Evolutionary conservation across 345 rosid species (phyloP).

Genomic region (Nasturtium officinale): DNA sequence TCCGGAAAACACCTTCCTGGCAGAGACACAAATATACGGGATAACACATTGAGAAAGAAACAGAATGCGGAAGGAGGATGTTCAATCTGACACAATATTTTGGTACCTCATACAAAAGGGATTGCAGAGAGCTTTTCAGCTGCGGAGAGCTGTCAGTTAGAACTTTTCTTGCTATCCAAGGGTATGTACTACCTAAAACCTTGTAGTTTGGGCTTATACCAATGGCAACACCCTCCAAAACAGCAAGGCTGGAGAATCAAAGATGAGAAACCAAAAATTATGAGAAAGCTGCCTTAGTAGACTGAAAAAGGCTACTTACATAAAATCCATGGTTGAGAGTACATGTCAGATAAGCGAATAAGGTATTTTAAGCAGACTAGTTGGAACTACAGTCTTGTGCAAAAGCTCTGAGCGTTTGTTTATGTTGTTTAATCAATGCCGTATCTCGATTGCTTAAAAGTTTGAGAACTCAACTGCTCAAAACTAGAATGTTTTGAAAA

Average conservation of each 20-base stretch:
- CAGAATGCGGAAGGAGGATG: constrained; percentile 2
- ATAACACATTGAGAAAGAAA: constrained; percentile 27
- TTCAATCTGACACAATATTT: constrained; percentile 10
- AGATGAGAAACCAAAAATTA: constrained; percentile 33
- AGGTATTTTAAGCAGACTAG: constrained; percentile 18
- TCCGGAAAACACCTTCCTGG: constrained; percentile 87
- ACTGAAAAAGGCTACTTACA: constrained; percentile 8
- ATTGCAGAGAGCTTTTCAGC: constrained; percentile 69
- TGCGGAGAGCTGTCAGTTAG: constrained; percentile 86
- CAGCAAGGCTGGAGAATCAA: constrained; percentile 70
- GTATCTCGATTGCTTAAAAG: not conserved
- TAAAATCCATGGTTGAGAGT: constrained; percentile 9
- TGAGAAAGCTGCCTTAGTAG: constrained; percentile 16
- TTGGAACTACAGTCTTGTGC: constrained; percentile 28
- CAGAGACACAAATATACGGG: constrained; percentile 21
- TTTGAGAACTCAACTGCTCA: constrained; percentile 12
- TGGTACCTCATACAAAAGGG: constrained; percentile 81
- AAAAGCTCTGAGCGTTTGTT: not conserved
- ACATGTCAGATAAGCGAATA: not conserved
- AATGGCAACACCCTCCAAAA: constrained; percentile 92
- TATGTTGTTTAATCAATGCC: not conserved
- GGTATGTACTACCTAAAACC: constrained; percentile 93
- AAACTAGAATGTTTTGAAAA: constrained; percentile 49
- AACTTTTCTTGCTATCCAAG: constrained; percentile 96
- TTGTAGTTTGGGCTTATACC: constrained; percentile 79